These are phyloP conservation scores for Kodamaea anthophila DNA, from an alignment of 1,139 yeast genomes.

Conservation along the genomic window DNA sequence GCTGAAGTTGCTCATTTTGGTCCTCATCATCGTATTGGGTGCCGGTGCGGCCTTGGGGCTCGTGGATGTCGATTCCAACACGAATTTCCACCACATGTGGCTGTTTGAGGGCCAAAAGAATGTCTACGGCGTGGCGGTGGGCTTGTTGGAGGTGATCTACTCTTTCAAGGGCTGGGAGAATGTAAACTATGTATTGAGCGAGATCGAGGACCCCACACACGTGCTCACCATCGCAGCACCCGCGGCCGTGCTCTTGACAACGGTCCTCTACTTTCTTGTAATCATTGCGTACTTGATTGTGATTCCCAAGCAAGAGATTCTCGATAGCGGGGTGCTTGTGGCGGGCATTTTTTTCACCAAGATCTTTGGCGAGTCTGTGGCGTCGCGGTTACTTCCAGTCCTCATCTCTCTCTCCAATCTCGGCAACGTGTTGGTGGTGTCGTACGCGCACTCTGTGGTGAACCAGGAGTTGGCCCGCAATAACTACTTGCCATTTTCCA, in stretches of 20 bases:
- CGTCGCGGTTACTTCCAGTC: constrained; percentile 57
- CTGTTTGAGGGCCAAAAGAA: constrained; percentile 9
- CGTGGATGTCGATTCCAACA: constrained; percentile 20
- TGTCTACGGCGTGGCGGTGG: constrained; percentile 35
- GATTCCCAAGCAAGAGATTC: constrained; percentile 58
- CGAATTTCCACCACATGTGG: constrained; percentile 22
- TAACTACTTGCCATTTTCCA: constrained; percentile 64
- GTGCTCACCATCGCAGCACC: constrained; percentile 73
- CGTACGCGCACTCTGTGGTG: constrained; percentile 72
- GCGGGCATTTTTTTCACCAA: constrained; percentile 72
- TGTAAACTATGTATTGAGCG: constrained; percentile 39
- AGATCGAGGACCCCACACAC: constrained; percentile 51
- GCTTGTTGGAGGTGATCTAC: constrained; percentile 34
- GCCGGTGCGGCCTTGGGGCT: constrained; percentile 20
- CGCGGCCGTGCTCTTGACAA: constrained; percentile 51
- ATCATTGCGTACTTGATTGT: constrained; percentile 71
- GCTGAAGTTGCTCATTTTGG: constrained; percentile 35
- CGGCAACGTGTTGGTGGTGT: constrained; percentile 74
- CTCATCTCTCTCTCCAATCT: constrained; percentile 69
- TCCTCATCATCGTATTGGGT: constrained; percentile 37
- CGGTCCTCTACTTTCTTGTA: constrained; percentile 61
- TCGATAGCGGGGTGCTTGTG: constrained; percentile 58
- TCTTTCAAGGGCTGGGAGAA: constrained; percentile 43
- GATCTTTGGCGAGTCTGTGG: constrained; percentile 65
- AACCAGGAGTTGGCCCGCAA: constrained; percentile 71